Evolutionary conservation across 306 rosid species (phyloP), one percentile per base, ranked within the genome.

Genomic region (Medicago arabica): DNA sequence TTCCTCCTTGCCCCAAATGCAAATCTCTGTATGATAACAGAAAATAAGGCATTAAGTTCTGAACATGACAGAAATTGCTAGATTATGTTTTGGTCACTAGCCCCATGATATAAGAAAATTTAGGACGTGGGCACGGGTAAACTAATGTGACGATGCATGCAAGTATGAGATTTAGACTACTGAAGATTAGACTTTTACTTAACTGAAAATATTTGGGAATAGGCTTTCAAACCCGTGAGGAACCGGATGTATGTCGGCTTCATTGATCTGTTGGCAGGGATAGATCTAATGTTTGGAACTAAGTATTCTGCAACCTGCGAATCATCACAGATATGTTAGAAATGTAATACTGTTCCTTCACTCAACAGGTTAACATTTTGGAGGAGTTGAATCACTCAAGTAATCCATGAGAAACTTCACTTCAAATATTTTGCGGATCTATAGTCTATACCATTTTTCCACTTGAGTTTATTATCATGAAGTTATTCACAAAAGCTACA

Each of bases 1-100:
- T 92, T 94, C 89, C 94, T 91, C 83, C 98, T 88, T 74, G 97
- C 97, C n/a, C 98, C 97, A 39, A 94, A 91, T 72, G 97, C 96
- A 41, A 91, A 50, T 81, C 98, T 89, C 98, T 94, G 97, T 7
- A 76, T 16, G 76, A 47, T 36, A 70, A 69, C 41, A 46, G 19
- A 80, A 80, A 67, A 57, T 34, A 70, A 36, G 71, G 49, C 68
- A 44, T 68, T 58, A 50, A 77, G 73, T 31, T 8, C 17, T 62
- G 34, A 62, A 61, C 69, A 63, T 70, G 53, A 51, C 67, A 59
- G 36, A 80, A 62, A 38, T 57, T 57, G 39, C 31, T 39, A 53
- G 51, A 7, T 7, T 14, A 62, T 64, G 60, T 21, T 58, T 58
- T 4, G 69, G 58, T 69, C 65, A 61, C 13, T 38, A 43, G 31